Base-by-base conservation (phyloP, 2,329 filamentous ascomycete species). In the Diplodia sapinea region DNA sequence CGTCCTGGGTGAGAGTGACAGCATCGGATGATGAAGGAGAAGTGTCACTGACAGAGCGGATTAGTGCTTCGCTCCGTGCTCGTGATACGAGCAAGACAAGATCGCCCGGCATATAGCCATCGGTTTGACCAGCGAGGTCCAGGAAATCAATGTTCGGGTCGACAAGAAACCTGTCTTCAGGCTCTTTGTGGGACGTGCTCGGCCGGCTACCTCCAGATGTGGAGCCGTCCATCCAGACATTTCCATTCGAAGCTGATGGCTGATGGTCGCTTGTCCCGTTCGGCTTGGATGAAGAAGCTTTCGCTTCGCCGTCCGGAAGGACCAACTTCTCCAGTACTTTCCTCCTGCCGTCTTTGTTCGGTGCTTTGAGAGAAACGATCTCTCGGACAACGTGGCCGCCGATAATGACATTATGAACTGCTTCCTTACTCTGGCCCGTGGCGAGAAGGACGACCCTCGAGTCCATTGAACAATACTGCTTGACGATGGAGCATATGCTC, bases 31-130 rank as follows among this genome's bases (percentile, higher is more conserved):
- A 75, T 23, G 47, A 51, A 8, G 50, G 43, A 2, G 74, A 70
- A 43, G 74, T 70, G 33, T 82, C 80, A 5, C 76, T 77, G 33
- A 98, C 89, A 8, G 90, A 90, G 11, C 94, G 90, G 72, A 98
- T 96, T 17, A 99, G 86, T 31, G 94, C 92, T 80, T 98, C 95
- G 73, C 94, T 97, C 65, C 94, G 88, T 47, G 95, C 94, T 68
- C 95, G 87, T 12, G 92, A 90, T 20, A 96, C 91, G 12, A 99
- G 87, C 2, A 97, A 85, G 17, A 91, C 89, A 47, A 99, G 84
- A 77, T 99, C 95, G 3, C 94, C 95, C 0, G 95, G 94, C 94
- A 98, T 97, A 76, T 98, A 99, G 0, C 95, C 95, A 75, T 99
- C 95, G 0, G 94, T 98, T 72, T 94, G 90, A 1, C 95, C 94